phyloP scores from a whole-genome alignment of 2,329 filamentous ascomycete species.

The Scytalidium sp. region DNA sequence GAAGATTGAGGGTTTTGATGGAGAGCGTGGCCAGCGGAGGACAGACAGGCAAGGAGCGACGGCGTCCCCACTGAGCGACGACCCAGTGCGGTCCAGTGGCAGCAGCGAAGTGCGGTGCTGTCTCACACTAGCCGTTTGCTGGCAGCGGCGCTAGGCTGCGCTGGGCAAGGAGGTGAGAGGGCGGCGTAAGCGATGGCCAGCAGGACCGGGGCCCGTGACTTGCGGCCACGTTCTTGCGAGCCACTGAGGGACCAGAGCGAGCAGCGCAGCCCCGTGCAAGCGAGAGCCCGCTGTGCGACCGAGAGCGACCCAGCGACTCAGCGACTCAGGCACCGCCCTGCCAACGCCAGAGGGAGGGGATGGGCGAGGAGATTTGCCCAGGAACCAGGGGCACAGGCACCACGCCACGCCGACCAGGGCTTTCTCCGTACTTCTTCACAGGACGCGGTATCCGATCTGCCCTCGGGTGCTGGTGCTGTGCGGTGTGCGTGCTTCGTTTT shows the following conservation, averaged over 20 bases:
- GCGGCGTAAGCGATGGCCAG: slow-evolving; percentile 24
- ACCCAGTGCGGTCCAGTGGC: background rate
- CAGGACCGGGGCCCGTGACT: slow-evolving; percentile 22
- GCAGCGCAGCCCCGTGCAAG: background rate
- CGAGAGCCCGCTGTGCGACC: background rate
- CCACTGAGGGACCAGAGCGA: background rate
- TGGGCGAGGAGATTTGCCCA: too few species aligned
- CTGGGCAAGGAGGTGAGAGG: background rate
- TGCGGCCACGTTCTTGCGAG: slow-evolving; percentile 17
- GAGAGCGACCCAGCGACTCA: too few species aligned
- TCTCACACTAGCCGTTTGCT: background rate
- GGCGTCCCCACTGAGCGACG: background rate
- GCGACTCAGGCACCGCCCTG: too few species aligned
- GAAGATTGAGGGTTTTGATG: background rate
- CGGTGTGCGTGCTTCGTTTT: too few species aligned
- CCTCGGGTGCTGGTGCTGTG: too few species aligned
- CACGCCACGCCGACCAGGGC: too few species aligned
- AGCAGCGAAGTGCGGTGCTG: background rate
- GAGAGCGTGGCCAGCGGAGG: background rate
- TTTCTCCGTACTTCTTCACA: too few species aligned
- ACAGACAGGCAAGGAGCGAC: background rate
- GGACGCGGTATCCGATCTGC: too few species aligned
- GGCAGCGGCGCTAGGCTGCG: background rate
- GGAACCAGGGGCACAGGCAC: too few species aligned
- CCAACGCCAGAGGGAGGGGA: too few species aligned